A percentile compares a stretch with the other conserved stretches of the same genome.
Conservation (phyloP, 2,329 filamentous ascomycete genomes). For the Cladobotryum mycophilum region DNA sequence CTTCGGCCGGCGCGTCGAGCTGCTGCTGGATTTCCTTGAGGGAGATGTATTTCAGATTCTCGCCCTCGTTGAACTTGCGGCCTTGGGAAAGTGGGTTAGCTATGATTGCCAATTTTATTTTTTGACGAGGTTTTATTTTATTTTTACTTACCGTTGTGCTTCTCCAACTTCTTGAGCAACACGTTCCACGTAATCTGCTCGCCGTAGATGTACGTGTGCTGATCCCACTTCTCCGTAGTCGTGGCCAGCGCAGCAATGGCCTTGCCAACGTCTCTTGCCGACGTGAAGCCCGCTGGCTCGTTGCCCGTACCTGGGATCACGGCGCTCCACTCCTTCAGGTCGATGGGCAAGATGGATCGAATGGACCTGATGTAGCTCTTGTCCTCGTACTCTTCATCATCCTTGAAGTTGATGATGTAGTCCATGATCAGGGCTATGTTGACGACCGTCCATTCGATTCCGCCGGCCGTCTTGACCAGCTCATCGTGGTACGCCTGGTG, state of each 20-base stretch:
- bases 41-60: not conserved
- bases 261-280: not conserved
- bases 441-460: constrained; percentile 3
- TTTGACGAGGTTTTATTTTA: no score
- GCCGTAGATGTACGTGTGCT: not conserved
- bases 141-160: not conserved
- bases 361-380: not conserved
- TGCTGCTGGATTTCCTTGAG: not conserved
- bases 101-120: no score
- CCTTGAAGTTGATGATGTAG: not conserved
- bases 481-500: constrained; percentile 1
- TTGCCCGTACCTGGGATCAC: not conserved
- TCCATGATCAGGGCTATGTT: constrained; percentile 1
- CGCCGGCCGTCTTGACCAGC: not conserved
- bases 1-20: not conserved
- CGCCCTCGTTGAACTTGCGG: not conserved
- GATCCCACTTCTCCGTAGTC: not conserved
- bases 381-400: not conserved
- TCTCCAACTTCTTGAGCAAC: not conserved
- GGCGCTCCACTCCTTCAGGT: not conserved
- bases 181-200: constrained; percentile 1
- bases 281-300: not conserved
- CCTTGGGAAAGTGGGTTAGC: not conserved
- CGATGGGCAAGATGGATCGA: not conserved
- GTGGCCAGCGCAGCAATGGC: not conserved